phyloP scores from a whole-genome alignment of 2,329 filamentous ascomycete species.

The Curvularia sp. region DNA sequence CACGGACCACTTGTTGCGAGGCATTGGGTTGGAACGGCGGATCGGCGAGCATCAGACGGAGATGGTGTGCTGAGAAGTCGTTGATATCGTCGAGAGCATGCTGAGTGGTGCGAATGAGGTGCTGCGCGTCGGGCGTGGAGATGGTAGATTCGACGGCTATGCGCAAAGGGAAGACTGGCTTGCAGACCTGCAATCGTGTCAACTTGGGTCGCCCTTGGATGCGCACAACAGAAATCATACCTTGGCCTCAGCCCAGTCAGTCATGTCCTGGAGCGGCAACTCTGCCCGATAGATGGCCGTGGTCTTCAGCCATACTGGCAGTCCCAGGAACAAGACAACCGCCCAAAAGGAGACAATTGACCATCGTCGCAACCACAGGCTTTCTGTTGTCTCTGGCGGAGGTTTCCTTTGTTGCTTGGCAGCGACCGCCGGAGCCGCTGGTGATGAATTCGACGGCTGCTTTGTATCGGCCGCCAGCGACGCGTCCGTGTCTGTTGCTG shows the following conservation, averaged over 20 bases:
- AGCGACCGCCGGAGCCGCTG: slow-evolving; percentile 5
- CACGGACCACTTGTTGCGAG: slow-evolving; percentile 40
- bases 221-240: slow-evolving; percentile 55
- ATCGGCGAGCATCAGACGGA: slow-evolving; percentile 70
- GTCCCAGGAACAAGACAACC: slow-evolving; percentile 79
- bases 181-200: slow-evolving; percentile 71
- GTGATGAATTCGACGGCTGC: slow-evolving; percentile 6
- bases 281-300: slow-evolving; percentile 89
- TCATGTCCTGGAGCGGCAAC: slow-evolving; percentile 84
- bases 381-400: slow-evolving; percentile 78
- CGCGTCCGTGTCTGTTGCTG: slow-evolving; percentile 30
- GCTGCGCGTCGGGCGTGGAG: slow-evolving; percentile 70
- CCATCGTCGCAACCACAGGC: slow-evolving; percentile 71
- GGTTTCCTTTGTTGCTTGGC: slow-evolving; percentile 51
- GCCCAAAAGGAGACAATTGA: slow-evolving; percentile 92
- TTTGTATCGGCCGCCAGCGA: slow-evolving; percentile 23
- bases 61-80: slow-evolving; percentile 82
- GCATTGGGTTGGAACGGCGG: slow-evolving; percentile 38
- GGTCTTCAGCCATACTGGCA: slow-evolving; percentile 96
- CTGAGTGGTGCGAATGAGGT: slow-evolving; percentile 81
- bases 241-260: slow-evolving; percentile 88
- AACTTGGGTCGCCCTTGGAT: slow-evolving; percentile 2
- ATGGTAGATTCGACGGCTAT: slow-evolving; percentile 79
- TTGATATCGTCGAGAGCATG: slow-evolving; percentile 85
- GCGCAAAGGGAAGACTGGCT: slow-evolving; percentile 84